Conservation (phyloP, 2,329 filamentous ascomycete species). For the Calonectria crousiana region DNA sequence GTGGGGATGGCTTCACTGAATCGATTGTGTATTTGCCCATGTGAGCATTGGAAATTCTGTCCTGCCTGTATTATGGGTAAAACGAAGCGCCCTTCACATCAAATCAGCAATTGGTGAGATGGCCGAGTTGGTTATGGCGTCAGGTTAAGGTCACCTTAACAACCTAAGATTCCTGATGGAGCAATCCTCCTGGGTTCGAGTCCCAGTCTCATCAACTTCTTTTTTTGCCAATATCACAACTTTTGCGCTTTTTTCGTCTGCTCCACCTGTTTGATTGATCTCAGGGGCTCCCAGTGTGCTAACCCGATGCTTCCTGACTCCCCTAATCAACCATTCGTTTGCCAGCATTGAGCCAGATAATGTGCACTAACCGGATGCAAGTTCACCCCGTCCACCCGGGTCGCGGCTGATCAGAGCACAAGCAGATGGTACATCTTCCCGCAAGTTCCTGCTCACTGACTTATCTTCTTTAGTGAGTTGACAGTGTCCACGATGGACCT, state of each 20-base stretch:
- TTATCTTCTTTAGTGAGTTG: neutral
- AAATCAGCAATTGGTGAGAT: neutral
- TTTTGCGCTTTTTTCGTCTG: no score
- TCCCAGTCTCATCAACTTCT: neutral
- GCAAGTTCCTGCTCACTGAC: no score
- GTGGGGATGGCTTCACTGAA: neutral
- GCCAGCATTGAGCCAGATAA: no score
- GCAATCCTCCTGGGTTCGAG: neutral
- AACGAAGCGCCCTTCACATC: neutral
- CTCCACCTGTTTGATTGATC: no score
- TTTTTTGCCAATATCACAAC: neutral
- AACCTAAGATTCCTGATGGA: neutral
- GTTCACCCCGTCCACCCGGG: no score
- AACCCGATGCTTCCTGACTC: no score
- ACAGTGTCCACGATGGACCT: neutral
- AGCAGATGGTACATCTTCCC: no score
- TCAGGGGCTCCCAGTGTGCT: no score
- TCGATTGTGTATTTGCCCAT: neutral
- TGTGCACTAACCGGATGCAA: no score
- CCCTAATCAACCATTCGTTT: no score
- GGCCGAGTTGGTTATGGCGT: neutral
- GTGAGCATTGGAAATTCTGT: neutral
- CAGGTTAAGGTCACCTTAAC: neutral
- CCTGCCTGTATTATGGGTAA: neutral
- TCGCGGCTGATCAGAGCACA: no score